Evolutionary conservation across 2,329 filamentous ascomycete species (phyloP).

Genomic region (Fusarium sp.): DNA sequence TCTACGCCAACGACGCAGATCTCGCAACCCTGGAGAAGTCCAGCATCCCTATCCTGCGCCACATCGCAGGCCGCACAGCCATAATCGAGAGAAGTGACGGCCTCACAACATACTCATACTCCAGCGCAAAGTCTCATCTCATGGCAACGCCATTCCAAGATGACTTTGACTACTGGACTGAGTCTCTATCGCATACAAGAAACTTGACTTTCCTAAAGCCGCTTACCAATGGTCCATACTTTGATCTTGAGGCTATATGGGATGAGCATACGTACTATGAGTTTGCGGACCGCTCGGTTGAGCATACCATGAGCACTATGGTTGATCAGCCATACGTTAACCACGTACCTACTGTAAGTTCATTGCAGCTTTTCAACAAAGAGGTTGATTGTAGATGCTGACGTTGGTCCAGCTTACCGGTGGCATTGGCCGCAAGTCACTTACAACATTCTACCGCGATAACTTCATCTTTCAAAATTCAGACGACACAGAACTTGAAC

Average conservation of each 20-base stretch:
- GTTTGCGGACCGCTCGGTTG: constrained; percentile 74
- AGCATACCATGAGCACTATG: constrained; percentile 84
- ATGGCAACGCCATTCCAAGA: constrained; percentile 60
- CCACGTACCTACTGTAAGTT: constrained; percentile 72
- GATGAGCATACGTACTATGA: constrained; percentile 79
- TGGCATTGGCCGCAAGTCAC: constrained; percentile 70
- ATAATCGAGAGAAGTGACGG: background rate
- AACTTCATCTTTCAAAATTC: constrained; percentile 82
- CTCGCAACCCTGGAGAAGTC: background rate
- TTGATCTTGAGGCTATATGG: constrained; percentile 82
- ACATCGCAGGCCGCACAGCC: constrained; percentile 23
- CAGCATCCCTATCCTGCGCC: constrained; percentile 22
- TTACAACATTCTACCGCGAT: constrained; percentile 75
- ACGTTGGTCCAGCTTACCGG: constrained; percentile 61
- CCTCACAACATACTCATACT: constrained; percentile 52
- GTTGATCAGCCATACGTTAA: constrained; percentile 83
- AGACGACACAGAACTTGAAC: constrained; percentile 70
- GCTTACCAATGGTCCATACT: constrained; percentile 69
- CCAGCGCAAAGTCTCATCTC: constrained; percentile 44
- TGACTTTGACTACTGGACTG: constrained; percentile 61
- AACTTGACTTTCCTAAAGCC: constrained; percentile 72
- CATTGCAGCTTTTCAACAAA: fast-evolving
- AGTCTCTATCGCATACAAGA: constrained; percentile 72
- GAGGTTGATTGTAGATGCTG: fast-evolving
- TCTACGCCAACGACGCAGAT: constrained; percentile 30